phyloP scores from a whole-genome alignment of 257 asterid genomes.

The Coffea eugenioides region DNA sequence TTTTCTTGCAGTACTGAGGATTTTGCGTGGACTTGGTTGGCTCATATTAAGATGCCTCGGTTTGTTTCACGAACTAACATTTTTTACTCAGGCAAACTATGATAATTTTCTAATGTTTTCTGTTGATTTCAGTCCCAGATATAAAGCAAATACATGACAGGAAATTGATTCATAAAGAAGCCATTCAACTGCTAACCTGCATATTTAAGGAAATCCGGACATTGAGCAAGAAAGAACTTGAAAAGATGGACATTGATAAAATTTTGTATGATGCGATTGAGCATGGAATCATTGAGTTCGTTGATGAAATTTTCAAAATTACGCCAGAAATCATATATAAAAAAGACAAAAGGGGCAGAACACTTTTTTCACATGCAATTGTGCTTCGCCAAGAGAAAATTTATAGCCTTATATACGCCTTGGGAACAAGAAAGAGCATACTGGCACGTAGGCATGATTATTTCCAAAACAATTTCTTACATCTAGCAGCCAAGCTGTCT shows the following conservation, averaged over 20 bases:
- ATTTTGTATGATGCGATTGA: constrained; percentile 35
- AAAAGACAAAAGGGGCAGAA: not conserved
- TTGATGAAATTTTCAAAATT: constrained; percentile 16
- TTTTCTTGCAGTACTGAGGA: constrained; percentile 18
- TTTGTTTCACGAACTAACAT: constrained; percentile 13
- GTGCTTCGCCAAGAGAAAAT: constrained; percentile 29
- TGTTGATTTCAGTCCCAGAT: too few relatives aligned
- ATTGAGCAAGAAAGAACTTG: constrained; percentile 21
- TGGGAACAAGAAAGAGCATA: constrained; percentile 20
- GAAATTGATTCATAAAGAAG: constrained; percentile 33
- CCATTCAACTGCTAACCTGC: constrained; percentile 22
- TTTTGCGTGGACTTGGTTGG: constrained; percentile 31
- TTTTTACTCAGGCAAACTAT: too few relatives aligned
- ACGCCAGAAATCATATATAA: constrained; percentile 26
- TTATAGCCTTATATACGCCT: constrained; percentile 18
- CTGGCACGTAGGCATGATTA: constrained; percentile 13
- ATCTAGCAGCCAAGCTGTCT: constrained; percentile 33
- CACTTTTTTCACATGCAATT: constrained; percentile 31
- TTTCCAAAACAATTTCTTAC: constrained; percentile 29
- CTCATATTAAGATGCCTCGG: constrained; percentile 30
- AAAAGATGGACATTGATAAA: constrained; percentile 34
- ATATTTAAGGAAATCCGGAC: constrained; percentile 28
- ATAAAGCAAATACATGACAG: not conserved
- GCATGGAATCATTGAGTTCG: constrained; percentile 30
- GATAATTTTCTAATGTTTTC: too few relatives aligned